These are phyloP conservation scores for Talaromyces thailandensis DNA, from an alignment of 495 filamentous ascomycete genomes.

Conservation along the genomic window DNA sequence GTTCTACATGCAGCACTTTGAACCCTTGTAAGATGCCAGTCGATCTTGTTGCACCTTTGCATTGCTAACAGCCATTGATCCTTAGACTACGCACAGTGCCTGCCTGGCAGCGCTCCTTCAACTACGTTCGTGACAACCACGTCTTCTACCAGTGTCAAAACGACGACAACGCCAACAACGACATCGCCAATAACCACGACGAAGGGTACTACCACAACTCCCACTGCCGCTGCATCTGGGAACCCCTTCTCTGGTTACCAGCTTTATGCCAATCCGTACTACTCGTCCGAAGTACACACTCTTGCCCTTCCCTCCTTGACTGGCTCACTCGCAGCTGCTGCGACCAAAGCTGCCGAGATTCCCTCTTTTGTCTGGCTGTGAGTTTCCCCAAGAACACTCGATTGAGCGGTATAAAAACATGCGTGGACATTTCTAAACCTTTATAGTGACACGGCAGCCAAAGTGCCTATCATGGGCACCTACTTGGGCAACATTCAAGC, in stretches of 20 bases:
- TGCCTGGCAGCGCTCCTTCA: background rate
- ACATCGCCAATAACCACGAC: no score
- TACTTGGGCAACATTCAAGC: constrained; percentile 47
- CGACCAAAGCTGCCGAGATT: constrained; percentile 49
- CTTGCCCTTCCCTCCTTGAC: constrained; percentile 43
- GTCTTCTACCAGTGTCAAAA: background rate
- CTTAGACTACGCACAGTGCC: constrained; percentile 1
- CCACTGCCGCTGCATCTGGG: constrained; percentile 26
- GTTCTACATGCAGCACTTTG: background rate
- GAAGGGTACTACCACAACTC: background rate
- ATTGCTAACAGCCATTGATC: background rate
- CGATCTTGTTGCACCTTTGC: background rate
- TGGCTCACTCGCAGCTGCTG: constrained; percentile 25
- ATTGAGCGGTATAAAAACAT: background rate
- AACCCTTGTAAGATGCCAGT: background rate
- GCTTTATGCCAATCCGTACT: constrained; percentile 49
- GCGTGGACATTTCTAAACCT: background rate
- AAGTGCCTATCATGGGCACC: constrained; percentile 49
- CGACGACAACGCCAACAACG: background rate
- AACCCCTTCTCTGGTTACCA: constrained; percentile 48
- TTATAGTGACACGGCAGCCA: constrained; percentile 44
- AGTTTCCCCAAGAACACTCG: constrained; percentile 12
- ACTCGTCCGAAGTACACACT: constrained; percentile 43
- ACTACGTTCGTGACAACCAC: background rate
- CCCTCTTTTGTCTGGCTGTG: constrained; percentile 67